Evolutionary conservation across 2,329 filamentous ascomycete species (phyloP), one percentile per base, ranked within the genome.

Genomic region (Lachnellula occidentalis): DNA sequence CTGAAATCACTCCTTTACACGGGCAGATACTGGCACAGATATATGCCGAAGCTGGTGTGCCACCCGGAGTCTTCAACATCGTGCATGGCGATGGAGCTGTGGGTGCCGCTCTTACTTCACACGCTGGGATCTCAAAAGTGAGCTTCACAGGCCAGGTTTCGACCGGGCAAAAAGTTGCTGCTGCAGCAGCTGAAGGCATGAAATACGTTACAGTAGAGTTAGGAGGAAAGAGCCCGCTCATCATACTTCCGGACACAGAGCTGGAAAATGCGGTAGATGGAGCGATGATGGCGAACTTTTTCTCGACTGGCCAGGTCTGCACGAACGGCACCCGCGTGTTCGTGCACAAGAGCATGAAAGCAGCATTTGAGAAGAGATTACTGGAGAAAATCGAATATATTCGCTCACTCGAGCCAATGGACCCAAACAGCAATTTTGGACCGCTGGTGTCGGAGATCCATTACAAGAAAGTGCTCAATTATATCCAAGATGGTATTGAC

Each of bases 261-360:
- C 71, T 92, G 19, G 85, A 89, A 45, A 82, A 83, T 64, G 91
- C 91, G n/a, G 91, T 90, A 34, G 86, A 95, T 66, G 87, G 89
- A 31, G 90, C 90, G 59, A 92, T 95, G 87, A 90, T 95, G 78
- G 91, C 90, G 64, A 95, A 95, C 72, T 95, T 95, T 74, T 95
- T 88, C 77, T 91, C 87, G 61, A 88, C 88, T 0, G 91, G 91
- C 31, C 91, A 96, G 72, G 90, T 95, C 49, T 96, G 91, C 78
- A 95, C 91, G 49, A 95, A 95, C 69, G 91, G 91, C 48, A 95
- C 91, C 1, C 80, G 91, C 11, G 90, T 95, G 34, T 95, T 95
- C 69, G 79, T 96, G 2, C 90, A 87, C 0, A 73, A 77, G 34
- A 68, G 72, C 37, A 78, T 90, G 70, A 84, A 91, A 67, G 54